phyloP scores from a whole-genome alignment of 2,329 filamentous ascomycete species.

The Amesomyces nigricolor region DNA sequence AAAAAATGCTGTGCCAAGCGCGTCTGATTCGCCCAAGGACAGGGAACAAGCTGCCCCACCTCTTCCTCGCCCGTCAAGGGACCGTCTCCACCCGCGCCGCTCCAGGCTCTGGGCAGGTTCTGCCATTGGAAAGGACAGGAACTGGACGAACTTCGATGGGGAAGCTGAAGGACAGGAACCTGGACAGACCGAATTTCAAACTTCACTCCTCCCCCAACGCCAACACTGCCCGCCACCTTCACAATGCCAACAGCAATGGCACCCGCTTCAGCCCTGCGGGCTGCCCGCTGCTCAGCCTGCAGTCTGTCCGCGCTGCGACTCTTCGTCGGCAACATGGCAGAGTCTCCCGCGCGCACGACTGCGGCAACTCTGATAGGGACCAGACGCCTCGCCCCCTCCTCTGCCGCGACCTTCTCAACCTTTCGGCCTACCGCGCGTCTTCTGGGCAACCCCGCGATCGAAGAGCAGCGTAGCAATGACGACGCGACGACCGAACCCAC shows the following conservation, averaged over 20 bases:
- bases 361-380: neutral
- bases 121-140: neutral
- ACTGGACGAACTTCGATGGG: no score
- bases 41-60: neutral
- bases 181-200: neutral
- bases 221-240: neutral
- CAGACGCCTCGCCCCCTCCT: neutral
- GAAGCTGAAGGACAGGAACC: neutral
- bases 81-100: neutral
- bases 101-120: neutral
- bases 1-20: conserved; percentile 4
- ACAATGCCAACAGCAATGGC: conserved; percentile 20
- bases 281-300: conserved; percentile 28
- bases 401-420: conserved; percentile 19
- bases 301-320: conserved; percentile 25
- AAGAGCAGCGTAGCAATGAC: conserved; percentile 19
- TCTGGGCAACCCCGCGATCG: conserved; percentile 19
- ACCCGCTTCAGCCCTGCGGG: conserved; percentile 23
- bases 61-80: neutral
- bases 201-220: neutral
- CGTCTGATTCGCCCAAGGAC: conserved; percentile 5
- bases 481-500: neutral
- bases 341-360: conserved; percentile 1
- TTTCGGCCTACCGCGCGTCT: conserved; percentile 19
- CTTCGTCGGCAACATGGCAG: conserved; percentile 19